Evolutionary conservation across 2,329 filamentous ascomycete genomes (phyloP).

Genomic region (Cylindrodendrum hubeiense): DNA sequence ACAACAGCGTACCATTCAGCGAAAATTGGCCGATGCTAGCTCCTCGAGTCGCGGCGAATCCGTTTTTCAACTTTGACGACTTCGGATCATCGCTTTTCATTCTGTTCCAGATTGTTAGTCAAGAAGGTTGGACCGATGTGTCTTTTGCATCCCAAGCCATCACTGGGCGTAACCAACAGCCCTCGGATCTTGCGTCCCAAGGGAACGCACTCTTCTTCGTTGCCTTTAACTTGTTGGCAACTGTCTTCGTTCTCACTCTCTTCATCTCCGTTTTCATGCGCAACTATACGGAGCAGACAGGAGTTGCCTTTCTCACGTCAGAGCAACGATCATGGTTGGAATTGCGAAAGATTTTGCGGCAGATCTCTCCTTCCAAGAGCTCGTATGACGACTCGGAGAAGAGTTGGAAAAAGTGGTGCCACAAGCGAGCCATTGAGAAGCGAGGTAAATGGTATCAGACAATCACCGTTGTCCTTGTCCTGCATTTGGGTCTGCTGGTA

Average conservation of each 20-base stretch:
- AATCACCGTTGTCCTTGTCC: slow-evolving; percentile 82
- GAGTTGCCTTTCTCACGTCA: slow-evolving; percentile 93
- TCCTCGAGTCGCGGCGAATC: slow-evolving; percentile 84
- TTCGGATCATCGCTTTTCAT: slow-evolving; percentile 96
- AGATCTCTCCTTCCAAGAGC: slow-evolving; percentile 94
- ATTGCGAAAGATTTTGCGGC: slow-evolving; percentile 88
- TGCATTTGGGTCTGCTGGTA: slow-evolving; percentile 87
- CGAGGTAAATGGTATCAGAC: slow-evolving; percentile 90
- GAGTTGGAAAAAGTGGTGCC: slow-evolving; percentile 92
- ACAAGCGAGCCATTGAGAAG: slow-evolving; percentile 93
- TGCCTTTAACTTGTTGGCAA: slow-evolving; percentile 94
- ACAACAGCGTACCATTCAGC: slow-evolving; percentile 78
- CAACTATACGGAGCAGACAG: slow-evolving; percentile 98
- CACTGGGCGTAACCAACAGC: slow-evolving; percentile 81
- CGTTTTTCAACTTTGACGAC: slow-evolving; percentile 92
- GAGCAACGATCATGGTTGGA: slow-evolving; percentile 98
- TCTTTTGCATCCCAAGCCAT: slow-evolving; percentile 87
- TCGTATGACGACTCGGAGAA: slow-evolving; percentile 83
- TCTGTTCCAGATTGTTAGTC: slow-evolving; percentile 97
- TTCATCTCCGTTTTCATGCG: slow-evolving; percentile 99
- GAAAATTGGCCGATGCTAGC: slow-evolving; percentile 83
- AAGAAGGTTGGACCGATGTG: slow-evolving; percentile 98
- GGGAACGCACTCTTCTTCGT: slow-evolving; percentile 96
- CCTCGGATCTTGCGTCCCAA: slow-evolving; percentile 74
- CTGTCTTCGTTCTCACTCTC: slow-evolving; percentile 95